Conservation (phyloP, 148 eudicot species). For the Arctostaphylos glauca region DNA sequence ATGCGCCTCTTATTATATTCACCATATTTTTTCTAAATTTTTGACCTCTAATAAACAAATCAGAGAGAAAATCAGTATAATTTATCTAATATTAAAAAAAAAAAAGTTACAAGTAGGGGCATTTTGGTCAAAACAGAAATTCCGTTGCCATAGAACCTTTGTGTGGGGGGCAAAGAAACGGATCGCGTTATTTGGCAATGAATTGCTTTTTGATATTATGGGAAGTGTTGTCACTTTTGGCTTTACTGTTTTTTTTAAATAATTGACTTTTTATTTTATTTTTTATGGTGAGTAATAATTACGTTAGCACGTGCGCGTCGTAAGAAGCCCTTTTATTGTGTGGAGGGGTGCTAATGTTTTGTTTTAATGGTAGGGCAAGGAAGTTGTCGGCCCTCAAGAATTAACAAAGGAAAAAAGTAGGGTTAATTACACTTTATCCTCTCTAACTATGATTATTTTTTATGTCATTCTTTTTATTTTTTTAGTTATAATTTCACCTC, state of each 20-base stretch:
- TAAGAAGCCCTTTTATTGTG: slow-evolving; percentile 16
- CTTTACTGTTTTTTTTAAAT: not conserved
- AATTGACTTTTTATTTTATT: slow-evolving; percentile 9
- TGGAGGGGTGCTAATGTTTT: slow-evolving; percentile 21
- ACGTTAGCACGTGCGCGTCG: slow-evolving; percentile 47
- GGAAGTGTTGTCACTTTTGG: slow-evolving; percentile 11
- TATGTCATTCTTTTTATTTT: no score
- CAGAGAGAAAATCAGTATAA: no score
- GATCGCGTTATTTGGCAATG: slow-evolving; percentile 37
- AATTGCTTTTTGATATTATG: slow-evolving; percentile 7
- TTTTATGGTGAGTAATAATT: slow-evolving; percentile 32
- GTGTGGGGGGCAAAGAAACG: slow-evolving; percentile 20
- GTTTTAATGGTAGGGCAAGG: slow-evolving; percentile 39
- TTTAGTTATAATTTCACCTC: no score
- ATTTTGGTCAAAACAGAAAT: slow-evolving; percentile 16
- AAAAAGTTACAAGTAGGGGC: not conserved
- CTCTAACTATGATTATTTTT: no score
- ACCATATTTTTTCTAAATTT: no score
- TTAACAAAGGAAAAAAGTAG: slow-evolving; percentile 4
- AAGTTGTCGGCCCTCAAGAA: slow-evolving; percentile 35
- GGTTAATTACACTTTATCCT: no score
- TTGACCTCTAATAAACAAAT: no score
- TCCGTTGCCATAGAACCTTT: slow-evolving; percentile 16
- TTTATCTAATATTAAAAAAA: not conserved
- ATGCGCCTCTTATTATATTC: no score